These are phyloP conservation scores for Phytopythium delawarense DNA, from an alignment of 352 stramenopile genomes.

Conservation along the genomic window DNA sequence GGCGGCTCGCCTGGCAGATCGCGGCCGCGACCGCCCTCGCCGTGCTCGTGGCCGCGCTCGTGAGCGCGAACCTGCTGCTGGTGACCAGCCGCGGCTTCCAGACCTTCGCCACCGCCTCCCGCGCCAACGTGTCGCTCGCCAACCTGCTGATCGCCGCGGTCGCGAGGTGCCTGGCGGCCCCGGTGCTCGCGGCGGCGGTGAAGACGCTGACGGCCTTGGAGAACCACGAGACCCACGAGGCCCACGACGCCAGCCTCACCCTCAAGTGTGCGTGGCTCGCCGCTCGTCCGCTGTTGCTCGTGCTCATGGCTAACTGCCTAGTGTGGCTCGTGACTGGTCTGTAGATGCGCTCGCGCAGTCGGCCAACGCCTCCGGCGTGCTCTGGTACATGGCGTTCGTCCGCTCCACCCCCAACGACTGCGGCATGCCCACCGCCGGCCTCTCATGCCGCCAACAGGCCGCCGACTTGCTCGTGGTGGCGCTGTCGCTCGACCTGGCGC, in stretches of 20 bases:
- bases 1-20: conserved; percentile 26
- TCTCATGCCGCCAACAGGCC: conserved; percentile 44
- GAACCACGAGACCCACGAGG: conserved; percentile 61
- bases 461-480: conserved; percentile 43
- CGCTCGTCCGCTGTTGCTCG: background rate
- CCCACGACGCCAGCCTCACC: conserved; percentile 68
- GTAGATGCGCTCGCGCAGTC: conserved; percentile 56
- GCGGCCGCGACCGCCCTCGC: conserved; percentile 20
- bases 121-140: conserved; percentile 22
- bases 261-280: conserved; percentile 56
- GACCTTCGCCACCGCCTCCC: conserved; percentile 7
- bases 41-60: conserved; percentile 19
- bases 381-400: conserved; percentile 54
- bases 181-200: conserved; percentile 32
- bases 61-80: conserved; percentile 27
- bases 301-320: background rate
- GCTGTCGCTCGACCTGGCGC: conserved; percentile 36
- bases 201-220: conserved; percentile 59
- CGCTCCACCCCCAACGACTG: conserved; percentile 20
- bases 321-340: conserved; percentile 3
- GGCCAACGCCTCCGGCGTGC: conserved; percentile 50
- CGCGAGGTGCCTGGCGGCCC: conserved; percentile 11
- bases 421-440: conserved; percentile 6
- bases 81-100: conserved; percentile 33
- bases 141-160: conserved; percentile 30